Conservation (phyloP, 768 basidiomycete species). For the Arthromyces matolae region DNA sequence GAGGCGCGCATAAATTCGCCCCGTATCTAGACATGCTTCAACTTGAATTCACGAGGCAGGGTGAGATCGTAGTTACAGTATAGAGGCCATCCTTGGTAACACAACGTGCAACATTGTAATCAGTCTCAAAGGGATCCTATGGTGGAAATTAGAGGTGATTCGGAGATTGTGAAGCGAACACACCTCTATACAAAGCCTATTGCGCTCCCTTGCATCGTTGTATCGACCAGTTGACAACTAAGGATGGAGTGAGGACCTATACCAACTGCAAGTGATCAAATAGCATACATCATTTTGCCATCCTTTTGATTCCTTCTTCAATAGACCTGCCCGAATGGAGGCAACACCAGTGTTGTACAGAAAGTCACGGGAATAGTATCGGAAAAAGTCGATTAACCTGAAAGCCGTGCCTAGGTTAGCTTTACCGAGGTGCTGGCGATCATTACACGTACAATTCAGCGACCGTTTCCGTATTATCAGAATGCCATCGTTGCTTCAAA, state of each 20-base stretch:
- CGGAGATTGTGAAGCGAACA: slow-evolving; percentile 11
- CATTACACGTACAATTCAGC: slow-evolving; percentile 77
- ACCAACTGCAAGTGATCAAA: not conserved
- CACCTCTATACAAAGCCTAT: slow-evolving; percentile 95
- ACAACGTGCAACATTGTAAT: slow-evolving; percentile 94
- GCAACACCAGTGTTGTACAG: slow-evolving; percentile 87
- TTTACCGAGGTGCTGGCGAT: not conserved
- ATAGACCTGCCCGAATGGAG: slow-evolving; percentile 82
- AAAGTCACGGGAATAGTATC: slow-evolving; percentile 93
- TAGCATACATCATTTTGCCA: slow-evolving; percentile 89
- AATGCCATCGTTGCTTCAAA: slow-evolving; percentile 87
- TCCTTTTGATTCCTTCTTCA: slow-evolving; percentile 90
- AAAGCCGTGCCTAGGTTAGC: slow-evolving; percentile 7
- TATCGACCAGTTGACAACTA: slow-evolving; percentile 53
- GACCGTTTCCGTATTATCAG: slow-evolving; percentile 88
- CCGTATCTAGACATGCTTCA: slow-evolving; percentile 63
- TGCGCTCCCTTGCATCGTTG: slow-evolving; percentile 79
- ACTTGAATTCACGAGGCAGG: slow-evolving; percentile 3
- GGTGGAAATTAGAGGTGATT: not conserved
- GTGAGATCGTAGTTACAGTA: slow-evolving; percentile 52
- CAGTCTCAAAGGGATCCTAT: slow-evolving; percentile 95
- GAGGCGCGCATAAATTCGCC: slow-evolving; percentile 98
- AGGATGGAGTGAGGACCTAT: slow-evolving; percentile 2
- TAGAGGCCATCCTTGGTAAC: slow-evolving; percentile 96
- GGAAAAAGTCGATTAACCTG: slow-evolving; percentile 97